Percentiles rank a stretch among this genome's conserved stretches.
phyloP scores from a whole-genome alignment of 352 stramenopile species.

The Globisporangium ultimum region DNA sequence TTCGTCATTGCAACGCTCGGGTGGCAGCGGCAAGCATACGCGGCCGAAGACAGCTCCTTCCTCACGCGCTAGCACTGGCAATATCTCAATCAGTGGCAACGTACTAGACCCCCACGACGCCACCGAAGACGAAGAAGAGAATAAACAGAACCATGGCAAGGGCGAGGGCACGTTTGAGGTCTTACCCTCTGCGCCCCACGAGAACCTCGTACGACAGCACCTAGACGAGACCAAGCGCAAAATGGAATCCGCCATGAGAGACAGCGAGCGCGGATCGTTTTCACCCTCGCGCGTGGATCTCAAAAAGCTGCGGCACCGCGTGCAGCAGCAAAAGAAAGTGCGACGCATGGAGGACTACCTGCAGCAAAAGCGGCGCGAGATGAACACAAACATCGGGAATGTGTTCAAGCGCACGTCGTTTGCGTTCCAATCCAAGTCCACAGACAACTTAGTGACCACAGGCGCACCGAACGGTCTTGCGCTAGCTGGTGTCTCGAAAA shows the following conservation, averaged over 20 bases:
- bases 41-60: slow-evolving; percentile 8
- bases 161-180: slow-evolving; percentile 5
- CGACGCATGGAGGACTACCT: slow-evolving; percentile 69
- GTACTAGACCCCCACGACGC: background rate
- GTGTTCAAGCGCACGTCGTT: slow-evolving; percentile 69
- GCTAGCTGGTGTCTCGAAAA: too few species aligned
- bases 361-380: slow-evolving; percentile 63
- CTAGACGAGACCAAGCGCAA: slow-evolving; percentile 41
- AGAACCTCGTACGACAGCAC: slow-evolving; percentile 26
- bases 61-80: background rate
- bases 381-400: slow-evolving; percentile 64
- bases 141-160: background rate
- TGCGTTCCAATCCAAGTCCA: slow-evolving; percentile 25
- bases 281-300: slow-evolving; percentile 18
- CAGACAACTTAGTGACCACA: background rate
- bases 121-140: background rate
- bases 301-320: slow-evolving; percentile 26
- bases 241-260: slow-evolving; percentile 44
- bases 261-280: slow-evolving; percentile 23
- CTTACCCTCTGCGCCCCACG: background rate
- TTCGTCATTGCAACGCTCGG: background rate
- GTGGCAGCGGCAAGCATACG: background rate
- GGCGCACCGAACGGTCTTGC: too few species aligned
- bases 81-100: background rate
- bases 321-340: slow-evolving; percentile 41